These are phyloP conservation scores for Kregervanrija delftensis DNA, from an alignment of 805 yeast species.

Conservation along the genomic window DNA sequence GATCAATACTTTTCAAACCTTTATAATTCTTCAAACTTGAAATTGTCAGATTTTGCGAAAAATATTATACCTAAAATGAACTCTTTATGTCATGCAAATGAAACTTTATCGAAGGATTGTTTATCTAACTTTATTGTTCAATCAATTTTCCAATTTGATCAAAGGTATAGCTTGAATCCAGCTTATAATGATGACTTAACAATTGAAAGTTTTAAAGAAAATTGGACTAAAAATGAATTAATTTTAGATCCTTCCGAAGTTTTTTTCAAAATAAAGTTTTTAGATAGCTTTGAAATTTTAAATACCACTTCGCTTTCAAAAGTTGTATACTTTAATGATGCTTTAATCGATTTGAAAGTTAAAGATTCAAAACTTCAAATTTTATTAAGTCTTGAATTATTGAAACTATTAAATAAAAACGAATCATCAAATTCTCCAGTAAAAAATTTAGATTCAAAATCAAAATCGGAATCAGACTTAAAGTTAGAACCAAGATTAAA, in stretches of 20 bases:
- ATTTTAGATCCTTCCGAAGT: slow-evolving; percentile 2
- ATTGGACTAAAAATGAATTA: not conserved
- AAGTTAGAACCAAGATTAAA: slow-evolving; percentile 2
- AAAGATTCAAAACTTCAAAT: slow-evolving; percentile 27
- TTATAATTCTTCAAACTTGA: slow-evolving; percentile 19
- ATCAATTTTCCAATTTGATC: slow-evolving; percentile 16
- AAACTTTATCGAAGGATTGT: slow-evolving; percentile 14
- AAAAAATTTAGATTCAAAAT: not conserved
- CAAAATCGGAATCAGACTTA: not conserved
- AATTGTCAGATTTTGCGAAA: slow-evolving; percentile 24
- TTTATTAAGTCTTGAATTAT: slow-evolving; percentile 20
- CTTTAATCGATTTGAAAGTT: slow-evolving; percentile 12
- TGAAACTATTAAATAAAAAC: slow-evolving; percentile 11
- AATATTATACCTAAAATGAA: slow-evolving; percentile 26
- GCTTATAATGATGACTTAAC: not conserved
- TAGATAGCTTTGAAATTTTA: not conserved
- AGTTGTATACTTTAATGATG: slow-evolving; percentile 1
- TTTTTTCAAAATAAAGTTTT: not conserved
- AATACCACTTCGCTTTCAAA: not conserved
- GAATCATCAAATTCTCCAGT: slow-evolving; percentile 1
- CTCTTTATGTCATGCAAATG: slow-evolving; percentile 19
- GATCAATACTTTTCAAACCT: slow-evolving; percentile 23
- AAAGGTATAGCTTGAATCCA: slow-evolving; percentile 8
- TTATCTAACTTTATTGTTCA: slow-evolving; percentile 14
- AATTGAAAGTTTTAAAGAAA: not conserved